Percentiles rank a stretch among this genome's conserved stretches.
These are phyloP conservation scores for Ophiocordyceps australis DNA, from an alignment of 2,329 filamentous ascomycete species.

Conservation along the genomic window DNA sequence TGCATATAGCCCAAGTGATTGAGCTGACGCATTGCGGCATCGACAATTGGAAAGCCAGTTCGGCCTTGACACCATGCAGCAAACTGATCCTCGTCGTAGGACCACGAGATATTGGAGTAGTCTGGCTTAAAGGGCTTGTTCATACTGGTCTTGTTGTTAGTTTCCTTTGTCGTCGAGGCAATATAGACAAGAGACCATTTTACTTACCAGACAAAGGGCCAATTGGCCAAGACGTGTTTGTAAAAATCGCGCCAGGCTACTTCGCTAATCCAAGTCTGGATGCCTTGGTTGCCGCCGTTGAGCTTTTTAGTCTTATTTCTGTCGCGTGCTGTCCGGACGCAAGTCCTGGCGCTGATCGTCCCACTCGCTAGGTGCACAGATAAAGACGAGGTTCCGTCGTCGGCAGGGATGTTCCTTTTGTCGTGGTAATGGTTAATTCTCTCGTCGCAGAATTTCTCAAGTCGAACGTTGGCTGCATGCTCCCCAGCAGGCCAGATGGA, in stretches of 20 bases:
- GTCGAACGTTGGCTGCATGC: constrained; percentile 44
- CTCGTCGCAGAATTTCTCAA: constrained; percentile 50
- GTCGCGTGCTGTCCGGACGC: constrained; percentile 42
- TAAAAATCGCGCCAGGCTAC: constrained; percentile 82
- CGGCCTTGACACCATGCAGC: constrained; percentile 53
- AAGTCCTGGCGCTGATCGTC: constrained; percentile 49
- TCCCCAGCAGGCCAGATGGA: constrained; percentile 60
- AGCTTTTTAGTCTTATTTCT: constrained; percentile 46
- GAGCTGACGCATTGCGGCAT: constrained; percentile 72
- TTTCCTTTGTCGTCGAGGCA: no score
- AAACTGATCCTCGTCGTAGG: constrained; percentile 53
- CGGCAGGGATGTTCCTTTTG: constrained; percentile 45
- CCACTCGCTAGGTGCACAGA: constrained; percentile 57
- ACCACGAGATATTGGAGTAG: constrained; percentile 70
- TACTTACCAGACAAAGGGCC: constrained; percentile 61
- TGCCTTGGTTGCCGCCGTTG: constrained; percentile 46
- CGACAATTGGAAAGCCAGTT: constrained; percentile 70
- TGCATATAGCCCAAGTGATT: constrained; percentile 58
- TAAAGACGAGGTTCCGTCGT: constrained; percentile 45
- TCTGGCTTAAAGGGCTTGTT: constrained; percentile 58
- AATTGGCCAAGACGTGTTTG: constrained; percentile 66
- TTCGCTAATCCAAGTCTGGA: constrained; percentile 61
- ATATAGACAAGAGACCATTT: not conserved
- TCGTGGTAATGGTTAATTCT: constrained; percentile 43
- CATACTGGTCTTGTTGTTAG: constrained; percentile 23